A percentile compares a stretch with the other conserved stretches of the same genome.
Evolutionary conservation across 257 asterid species (phyloP).

Genomic region (Oldenlandia corymbosa): DNA sequence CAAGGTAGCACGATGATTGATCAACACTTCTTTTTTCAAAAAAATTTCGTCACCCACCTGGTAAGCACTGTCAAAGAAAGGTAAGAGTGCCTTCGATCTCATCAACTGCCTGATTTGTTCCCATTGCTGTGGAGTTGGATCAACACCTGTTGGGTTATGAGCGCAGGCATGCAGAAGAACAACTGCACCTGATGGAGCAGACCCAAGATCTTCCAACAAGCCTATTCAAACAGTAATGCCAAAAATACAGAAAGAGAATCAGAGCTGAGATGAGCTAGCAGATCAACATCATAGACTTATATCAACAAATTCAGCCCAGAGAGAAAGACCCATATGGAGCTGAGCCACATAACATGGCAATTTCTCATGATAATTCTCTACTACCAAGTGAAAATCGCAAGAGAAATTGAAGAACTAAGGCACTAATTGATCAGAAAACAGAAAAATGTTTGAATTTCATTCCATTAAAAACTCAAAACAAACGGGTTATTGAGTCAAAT

Average conservation of each 20-base stretch:
- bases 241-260: not conserved
- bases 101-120: conserved; percentile 77
- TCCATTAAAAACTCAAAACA: no score
- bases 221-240: conserved; percentile 40
- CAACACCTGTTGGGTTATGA: conserved; percentile 99
- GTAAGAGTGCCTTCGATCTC: conserved; percentile 76
- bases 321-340: no score
- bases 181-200: conserved; percentile 91
- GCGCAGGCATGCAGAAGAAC: conserved; percentile 99
- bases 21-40: not conserved
- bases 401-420: no score
- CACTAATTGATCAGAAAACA: no score
- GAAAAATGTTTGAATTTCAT: no score
- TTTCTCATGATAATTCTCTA: no score
- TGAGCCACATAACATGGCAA: no score
- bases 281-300: not conserved
- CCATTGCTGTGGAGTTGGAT: conserved; percentile 94
- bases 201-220: conserved; percentile 89
- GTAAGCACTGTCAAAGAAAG: conserved; percentile 98
- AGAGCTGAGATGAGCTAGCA: not conserved
- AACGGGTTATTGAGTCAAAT: no score
- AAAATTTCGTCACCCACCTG: conserved; percentile 45
- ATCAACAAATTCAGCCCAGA: not conserved
- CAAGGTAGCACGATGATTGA: not conserved
- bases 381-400: no score